Evolutionary conservation across 2,329 filamentous ascomycete species (phyloP), one percentile per base, ranked within the genome.

Genomic region (Beauveria bassiana): DNA sequence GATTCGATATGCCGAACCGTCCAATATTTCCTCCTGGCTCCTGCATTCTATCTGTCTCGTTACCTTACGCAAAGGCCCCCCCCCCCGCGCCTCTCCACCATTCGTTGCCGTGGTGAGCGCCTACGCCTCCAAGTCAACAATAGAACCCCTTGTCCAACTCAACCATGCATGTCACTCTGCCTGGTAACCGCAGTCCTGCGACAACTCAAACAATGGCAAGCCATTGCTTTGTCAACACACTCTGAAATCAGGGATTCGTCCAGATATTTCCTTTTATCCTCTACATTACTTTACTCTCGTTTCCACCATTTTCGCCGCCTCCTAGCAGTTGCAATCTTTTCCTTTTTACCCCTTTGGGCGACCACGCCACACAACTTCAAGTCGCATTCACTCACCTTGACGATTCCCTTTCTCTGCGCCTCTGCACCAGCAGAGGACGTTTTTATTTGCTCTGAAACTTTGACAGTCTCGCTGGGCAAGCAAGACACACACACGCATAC

Each of bases 91-190:
- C 31, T 7, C 26, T 8, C 7, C 20, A 46, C 2, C 12, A 14
- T 14, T n/a, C 59, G 62, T 63, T 63, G 62, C 62, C 50, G 59
- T 63, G 62, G 62, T 61, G 62, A 63, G 40, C 49, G 34, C 31
- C 16, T 31, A 31, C 16, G 16, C 22, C 14, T 16, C 46, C n/a
- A 59, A 61, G 62, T 63, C 62, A 63, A 63, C 62, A 63, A 61
- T 46, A 31, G 56, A 57, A 57, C 26, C 54, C 54, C 54, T 57
- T 47, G 42, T 34, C 49, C 49, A 9, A 20, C 49, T 43, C 3
- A 8, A 22, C 22, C 42, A 43, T 43, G 20, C 42, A 18, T 20
- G 7, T 6, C 16, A 18, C 42, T 43, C 18, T 43, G 18, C n/a
- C 40, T 18, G 10, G 34, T 14, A n/a, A 34, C 26, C 18, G 18